Base-by-base conservation (phyloP, 2,329 filamentous ascomycete genomes). In the Sarocladium brachiariae region DNA sequence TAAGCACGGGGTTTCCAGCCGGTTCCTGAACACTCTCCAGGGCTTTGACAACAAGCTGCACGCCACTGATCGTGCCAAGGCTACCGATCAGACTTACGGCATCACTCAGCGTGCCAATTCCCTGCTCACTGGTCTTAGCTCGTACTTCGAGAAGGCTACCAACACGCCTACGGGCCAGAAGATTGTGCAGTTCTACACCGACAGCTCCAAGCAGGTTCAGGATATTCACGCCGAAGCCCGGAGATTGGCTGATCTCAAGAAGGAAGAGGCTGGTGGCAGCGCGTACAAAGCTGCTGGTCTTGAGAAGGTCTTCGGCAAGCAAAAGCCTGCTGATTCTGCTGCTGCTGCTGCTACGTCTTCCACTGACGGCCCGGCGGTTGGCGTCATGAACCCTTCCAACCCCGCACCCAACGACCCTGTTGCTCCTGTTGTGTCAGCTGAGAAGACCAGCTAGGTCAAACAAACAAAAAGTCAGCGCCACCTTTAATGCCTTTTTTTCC, bases 61-160 rank as follows among this genome's bases (percentile, higher is more conserved):
- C 63, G 92, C 91, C 49, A 86, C 83, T 38, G 89, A 96, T 68
- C 89, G 86, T 61, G 91, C 91, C 55, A 86, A 84, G 71, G 84
- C 85, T 2, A 78, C 92, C 50, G 92, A 99, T 65, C 78, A 86
- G 68, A 89, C 81, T 67, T 95, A 96, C 71, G 86, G 87, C 59
- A 82, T 97, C 63, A 80, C 81, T 50, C 77, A 84, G 59, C 87
- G 86, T 63, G 89, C 88, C 55, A 80, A 75, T 63, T 78, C 71
- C 53, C 64, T 84, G 53, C 71, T 80, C 53, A 75, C 76, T 37
- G 87, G 89, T 30, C 66, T 97, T 54, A 76, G 76, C 67, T 89
- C 86, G 11, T 99, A 97, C 80, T 97, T 96, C 64, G 92, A 97
- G 72, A 95, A 95, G 78, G 92, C 92, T 2, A 75, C 84, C 52